Conservation (phyloP, 768 basidiomycete genomes). For the Dentipellis sp. region DNA sequence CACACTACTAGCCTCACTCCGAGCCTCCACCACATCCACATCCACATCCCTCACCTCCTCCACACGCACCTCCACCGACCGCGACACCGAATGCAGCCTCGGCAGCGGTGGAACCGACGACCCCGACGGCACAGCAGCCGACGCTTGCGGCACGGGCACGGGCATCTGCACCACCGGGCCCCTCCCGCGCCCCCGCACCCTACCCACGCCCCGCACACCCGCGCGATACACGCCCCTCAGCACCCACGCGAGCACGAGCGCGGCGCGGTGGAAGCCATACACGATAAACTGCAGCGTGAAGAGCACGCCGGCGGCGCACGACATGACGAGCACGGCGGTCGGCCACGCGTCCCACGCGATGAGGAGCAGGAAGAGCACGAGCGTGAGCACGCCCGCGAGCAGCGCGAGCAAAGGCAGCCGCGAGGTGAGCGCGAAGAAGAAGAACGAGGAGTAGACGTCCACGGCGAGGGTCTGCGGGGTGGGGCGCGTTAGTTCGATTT, state of each 20-base stretch:
- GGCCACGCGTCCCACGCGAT: slow-evolving; percentile 63
- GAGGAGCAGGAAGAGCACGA: slow-evolving; percentile 49
- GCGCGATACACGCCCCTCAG: neutral
- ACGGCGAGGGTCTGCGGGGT: slow-evolving; percentile 32
- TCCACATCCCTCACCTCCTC: neutral
- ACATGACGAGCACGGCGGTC: slow-evolving; percentile 46
- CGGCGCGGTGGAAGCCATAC: slow-evolving; percentile 5
- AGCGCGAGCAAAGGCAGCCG: slow-evolving; percentile 55
- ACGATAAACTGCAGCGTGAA: slow-evolving; percentile 60
- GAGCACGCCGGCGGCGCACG: slow-evolving; percentile 45
- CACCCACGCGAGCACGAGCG: neutral
- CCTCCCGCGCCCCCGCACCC: neutral
- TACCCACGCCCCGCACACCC: neutral
- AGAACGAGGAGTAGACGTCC: slow-evolving; percentile 50
- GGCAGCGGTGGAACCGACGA: no score
- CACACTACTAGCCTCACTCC: neutral
- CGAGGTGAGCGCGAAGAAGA: slow-evolving; percentile 61
- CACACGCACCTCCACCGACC: neutral
- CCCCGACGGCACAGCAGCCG: no score
- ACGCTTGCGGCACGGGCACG: no score
- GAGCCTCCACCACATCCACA: neutral
- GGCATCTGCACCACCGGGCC: no score
- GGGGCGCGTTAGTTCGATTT: neutral
- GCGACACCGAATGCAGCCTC: neutral
- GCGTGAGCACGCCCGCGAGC: slow-evolving; percentile 40